Percentiles rank a stretch among this genome's conserved stretches.
phyloP scores from a whole-genome alignment of 2,329 filamentous ascomycete species.

The Ascochyta pisi region DNA sequence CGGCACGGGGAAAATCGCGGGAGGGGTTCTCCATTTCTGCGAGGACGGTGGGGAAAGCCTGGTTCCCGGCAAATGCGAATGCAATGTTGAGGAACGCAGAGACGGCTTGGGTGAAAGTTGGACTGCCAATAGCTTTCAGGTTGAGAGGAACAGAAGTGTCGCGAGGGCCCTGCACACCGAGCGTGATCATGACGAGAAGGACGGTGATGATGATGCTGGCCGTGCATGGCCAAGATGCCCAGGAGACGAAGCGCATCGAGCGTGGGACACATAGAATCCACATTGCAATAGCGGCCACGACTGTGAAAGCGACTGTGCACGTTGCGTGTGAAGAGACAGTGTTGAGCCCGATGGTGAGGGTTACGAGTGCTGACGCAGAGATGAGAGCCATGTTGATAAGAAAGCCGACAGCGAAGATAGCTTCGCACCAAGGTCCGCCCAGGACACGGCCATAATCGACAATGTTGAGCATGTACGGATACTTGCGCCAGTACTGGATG shows the following conservation, averaged over 20 bases:
- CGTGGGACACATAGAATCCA: slow-evolving; percentile 37
- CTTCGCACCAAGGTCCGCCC: slow-evolving; percentile 35
- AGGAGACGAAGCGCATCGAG: slow-evolving; percentile 40
- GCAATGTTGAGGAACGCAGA: slow-evolving; percentile 37
- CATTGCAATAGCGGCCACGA: slow-evolving; percentile 33
- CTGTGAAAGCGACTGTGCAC: slow-evolving; percentile 38
- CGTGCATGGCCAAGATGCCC: slow-evolving; percentile 38
- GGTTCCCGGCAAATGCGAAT: slow-evolving; percentile 38
- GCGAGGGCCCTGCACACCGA: slow-evolving; percentile 34
- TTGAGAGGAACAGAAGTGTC: slow-evolving; percentile 30
- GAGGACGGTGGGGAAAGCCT: slow-evolving; percentile 37
- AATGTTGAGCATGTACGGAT: slow-evolving; percentile 39
- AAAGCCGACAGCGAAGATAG: slow-evolving; percentile 35
- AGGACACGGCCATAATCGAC: slow-evolving; percentile 40
- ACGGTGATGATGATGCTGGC: slow-evolving; percentile 30
- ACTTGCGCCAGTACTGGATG: slow-evolving; percentile 41
- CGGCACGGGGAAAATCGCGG: slow-evolving; percentile 34
- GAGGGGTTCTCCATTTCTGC: slow-evolving; percentile 38
- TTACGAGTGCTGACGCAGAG: slow-evolving; percentile 36
- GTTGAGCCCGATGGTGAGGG: slow-evolving; percentile 38
- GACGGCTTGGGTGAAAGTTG: slow-evolving; percentile 32
- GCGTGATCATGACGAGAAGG: slow-evolving; percentile 36
- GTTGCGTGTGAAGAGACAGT: slow-evolving; percentile 36
- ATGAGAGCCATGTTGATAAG: slow-evolving; percentile 41
- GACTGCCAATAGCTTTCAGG: slow-evolving; percentile 31